Evolutionary conservation across 768 basidiomycete genomes (phyloP), one percentile per base, ranked within the genome.

Genomic region (Suillus spraguei): DNA sequence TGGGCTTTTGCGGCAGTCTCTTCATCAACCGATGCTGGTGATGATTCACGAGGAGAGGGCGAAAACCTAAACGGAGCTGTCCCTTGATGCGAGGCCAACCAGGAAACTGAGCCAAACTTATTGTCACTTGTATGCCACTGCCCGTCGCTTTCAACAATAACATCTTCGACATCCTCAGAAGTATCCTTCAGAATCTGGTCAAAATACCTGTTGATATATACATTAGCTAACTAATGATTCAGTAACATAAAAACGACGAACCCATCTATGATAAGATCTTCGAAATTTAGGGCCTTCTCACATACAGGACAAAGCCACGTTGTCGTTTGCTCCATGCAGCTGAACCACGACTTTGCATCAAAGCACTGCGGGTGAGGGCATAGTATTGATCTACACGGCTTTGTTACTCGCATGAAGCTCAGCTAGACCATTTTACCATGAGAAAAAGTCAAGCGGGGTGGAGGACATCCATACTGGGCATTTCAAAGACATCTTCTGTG

Each of bases 261-360:
- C 96, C 95, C 96, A 72, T 99, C 97, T 63, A 97, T 83, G 42
- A 97, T 89, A 41, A 99, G 79, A 64, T 98, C 94, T 39, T 90
- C 90, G 22, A 86, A 78, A 66, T 89, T 86, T 60, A 99, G 75
- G 53, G 82, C 79, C 70, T 86, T 88, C 73, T 94, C 93, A 76
- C 97, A 99, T 49, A 95, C 90, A 33, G 97, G 97, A 76, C 97
- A 99, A 53, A 90, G 76, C 91, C 93, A 99, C 36, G 95, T 95
- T 2, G 97, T 97, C 10, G 95, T 98, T 77, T 94, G 90, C 71
- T 97, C 93, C 87, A 97, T 99, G 73, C 97, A 87, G 5, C 90
- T 89, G 71, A 91, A 94, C 95, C 95, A 99, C 46, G 92, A 94
- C 20, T 82, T 83, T 0, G 95, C 95, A 76, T 99, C 97, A 76